Evolutionary conservation across 2,329 filamentous ascomycete genomes (phyloP).

Genomic region (Clonostachys rhizophaga): DNA sequence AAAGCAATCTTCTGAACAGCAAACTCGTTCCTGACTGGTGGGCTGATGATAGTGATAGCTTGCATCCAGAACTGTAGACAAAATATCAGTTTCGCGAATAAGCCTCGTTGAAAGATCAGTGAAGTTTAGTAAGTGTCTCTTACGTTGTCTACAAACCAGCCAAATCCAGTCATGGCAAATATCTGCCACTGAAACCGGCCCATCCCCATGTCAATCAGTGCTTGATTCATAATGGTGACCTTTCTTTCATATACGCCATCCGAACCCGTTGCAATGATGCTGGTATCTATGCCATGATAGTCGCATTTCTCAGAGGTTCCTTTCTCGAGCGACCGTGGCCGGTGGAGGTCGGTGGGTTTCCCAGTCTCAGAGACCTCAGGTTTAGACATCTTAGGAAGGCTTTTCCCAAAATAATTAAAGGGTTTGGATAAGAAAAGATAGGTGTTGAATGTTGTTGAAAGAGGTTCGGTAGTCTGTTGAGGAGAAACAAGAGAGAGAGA

Average conservation of each 20-base stretch:
- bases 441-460: too few species aligned
- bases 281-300: slow-evolving; percentile 12
- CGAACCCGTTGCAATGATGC: slow-evolving; percentile 4
- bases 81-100: neutral
- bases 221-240: slow-evolving; percentile 13
- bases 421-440: too few species aligned
- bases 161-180: slow-evolving; percentile 13
- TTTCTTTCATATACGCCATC: slow-evolving; percentile 11
- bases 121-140: neutral
- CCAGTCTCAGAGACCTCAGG: too few species aligned
- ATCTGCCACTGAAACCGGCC: slow-evolving; percentile 9
- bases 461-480: too few species aligned
- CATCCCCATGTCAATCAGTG: slow-evolving; percentile 14
- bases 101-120: too few species aligned
- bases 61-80: slow-evolving; percentile 14
- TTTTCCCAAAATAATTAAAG: too few species aligned
- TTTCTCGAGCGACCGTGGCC: too few species aligned
- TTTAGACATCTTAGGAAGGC: too few species aligned
- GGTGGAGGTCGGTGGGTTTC: too few species aligned
- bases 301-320: neutral
- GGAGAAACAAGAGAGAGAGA: too few species aligned
- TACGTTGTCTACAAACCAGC: slow-evolving; percentile 15
- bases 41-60: slow-evolving; percentile 17
- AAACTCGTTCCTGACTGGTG: slow-evolving; percentile 20
- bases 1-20: slow-evolving; percentile 17